phyloP scores from a whole-genome alignment of 2,329 filamentous ascomycete genomes.

The Penicillium rolfsii region DNA sequence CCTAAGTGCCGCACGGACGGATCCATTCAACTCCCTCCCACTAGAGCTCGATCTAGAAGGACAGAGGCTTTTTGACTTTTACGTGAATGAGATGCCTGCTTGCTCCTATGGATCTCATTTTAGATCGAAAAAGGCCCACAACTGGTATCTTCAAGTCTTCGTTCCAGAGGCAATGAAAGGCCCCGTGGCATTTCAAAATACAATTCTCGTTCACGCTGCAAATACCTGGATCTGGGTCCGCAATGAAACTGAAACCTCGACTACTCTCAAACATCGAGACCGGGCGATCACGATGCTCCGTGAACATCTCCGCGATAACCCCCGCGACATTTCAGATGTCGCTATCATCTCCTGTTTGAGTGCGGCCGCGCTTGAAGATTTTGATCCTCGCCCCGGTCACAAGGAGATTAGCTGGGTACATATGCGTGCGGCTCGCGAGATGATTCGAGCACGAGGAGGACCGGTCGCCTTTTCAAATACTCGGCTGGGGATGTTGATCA shows the following conservation, averaged over 20 bases:
- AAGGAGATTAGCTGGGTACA: conserved; percentile 46
- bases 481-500: conserved; percentile 45
- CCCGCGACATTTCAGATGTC: conserved; percentile 42
- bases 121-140: conserved; percentile 39
- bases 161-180: conserved; percentile 48
- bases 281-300: conserved; percentile 40
- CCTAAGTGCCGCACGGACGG: conserved; percentile 42
- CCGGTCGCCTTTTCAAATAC: conserved; percentile 42
- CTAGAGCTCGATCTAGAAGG: conserved; percentile 37
- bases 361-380: conserved; percentile 46
- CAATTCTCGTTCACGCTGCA: conserved; percentile 44
- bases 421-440: conserved; percentile 44
- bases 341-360: conserved; percentile 46
- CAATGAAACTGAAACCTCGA: conserved; percentile 36
- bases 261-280: conserved; percentile 38
- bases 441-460: conserved; percentile 44
- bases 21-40: conserved; percentile 44
- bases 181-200: conserved; percentile 43
- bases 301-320: conserved; percentile 37
- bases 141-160: conserved; percentile 46
- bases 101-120: conserved; percentile 45
- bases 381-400: conserved; percentile 43
- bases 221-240: conserved; percentile 45
- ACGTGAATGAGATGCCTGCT: conserved; percentile 45
- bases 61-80: conserved; percentile 44